Base-by-base conservation (phyloP, 805 yeast genomes). In the Candida patagonica region DNA sequence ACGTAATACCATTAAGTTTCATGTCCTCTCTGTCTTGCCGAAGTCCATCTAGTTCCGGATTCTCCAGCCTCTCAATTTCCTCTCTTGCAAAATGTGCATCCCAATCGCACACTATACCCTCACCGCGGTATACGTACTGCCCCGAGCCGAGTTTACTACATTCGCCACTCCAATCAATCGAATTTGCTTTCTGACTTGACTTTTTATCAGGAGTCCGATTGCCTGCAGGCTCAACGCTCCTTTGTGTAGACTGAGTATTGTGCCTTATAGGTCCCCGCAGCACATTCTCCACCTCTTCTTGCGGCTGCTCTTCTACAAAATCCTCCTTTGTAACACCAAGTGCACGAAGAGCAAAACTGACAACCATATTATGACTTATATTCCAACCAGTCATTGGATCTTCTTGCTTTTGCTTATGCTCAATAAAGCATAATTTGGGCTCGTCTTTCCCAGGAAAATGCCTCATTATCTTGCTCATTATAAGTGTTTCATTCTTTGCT, bases 391-490 rank as follows among this genome's bases (percentile, higher is more conserved):
- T 40, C 41, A 43, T 43, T 19, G 36, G 36, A 12, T 31, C 38
- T 20, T 43, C 46, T 13, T 36, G 20, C 13, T 6, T 15, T 12
- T 17, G 5, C 30, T 21, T 40, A 10, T 37, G 41, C 4, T 37
- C 34, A 6, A 40, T 33, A 27, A 35, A 40, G 35, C 24, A 29
- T 22, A 40, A 24, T 15, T 10, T n/a, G 26, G 32, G 32, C 19
- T 37, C 20, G 5, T 15, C 23, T 19, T 35, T 32, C 16, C 19
- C 32, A 10, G 31, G 17, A 19, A 23, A 33, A 23, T 19, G 31
- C 8, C 36, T 42, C 10, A 42, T 77, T 22, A 86, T 50, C 50
- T 80, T 81, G 17, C 56, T 54, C 47, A 80, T 61, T 6, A 87
- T 75, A 1, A 57, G 51, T 5, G 79, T 80, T 52, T 72, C 76